These are phyloP conservation scores for Maudiozyma serrabonitensis DNA, from an alignment of 805 yeast genomes.

Conservation along the genomic window DNA sequence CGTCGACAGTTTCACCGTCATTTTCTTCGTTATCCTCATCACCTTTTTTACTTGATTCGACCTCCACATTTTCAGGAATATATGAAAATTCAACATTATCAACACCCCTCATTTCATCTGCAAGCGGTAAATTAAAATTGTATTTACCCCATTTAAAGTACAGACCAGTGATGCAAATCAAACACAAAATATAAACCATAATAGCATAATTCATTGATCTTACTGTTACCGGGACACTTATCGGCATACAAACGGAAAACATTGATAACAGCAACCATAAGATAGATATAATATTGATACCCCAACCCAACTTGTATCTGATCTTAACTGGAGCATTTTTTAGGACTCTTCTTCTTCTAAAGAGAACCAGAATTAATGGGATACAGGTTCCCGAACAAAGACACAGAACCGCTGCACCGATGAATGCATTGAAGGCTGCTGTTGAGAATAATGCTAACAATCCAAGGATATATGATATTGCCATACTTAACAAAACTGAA, in stretches of 20 bases:
- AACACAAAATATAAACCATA: slow-evolving; percentile 44
- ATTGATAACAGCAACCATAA: slow-evolving; percentile 51
- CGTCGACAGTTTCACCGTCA: neutral
- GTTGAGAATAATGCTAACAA: slow-evolving; percentile 57
- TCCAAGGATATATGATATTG: slow-evolving; percentile 50
- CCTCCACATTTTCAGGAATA: neutral
- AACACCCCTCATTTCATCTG: slow-evolving; percentile 15
- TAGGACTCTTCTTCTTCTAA: slow-evolving; percentile 50
- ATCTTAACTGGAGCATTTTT: slow-evolving; percentile 62
- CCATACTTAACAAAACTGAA: slow-evolving; percentile 57
- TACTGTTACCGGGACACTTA: slow-evolving; percentile 44
- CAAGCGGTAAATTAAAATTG: slow-evolving; percentile 54
- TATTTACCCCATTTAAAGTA: slow-evolving; percentile 53
- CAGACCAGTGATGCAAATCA: slow-evolving; percentile 39
- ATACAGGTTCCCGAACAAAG: slow-evolving; percentile 68
- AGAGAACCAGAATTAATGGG: slow-evolving; percentile 55
- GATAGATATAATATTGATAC: slow-evolving; percentile 48
- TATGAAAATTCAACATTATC: neutral
- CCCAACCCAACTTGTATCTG: slow-evolving; percentile 50
- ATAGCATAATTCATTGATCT: slow-evolving; percentile 43
- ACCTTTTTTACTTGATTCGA: neutral
- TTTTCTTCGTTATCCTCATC: neutral
- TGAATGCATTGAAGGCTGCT: slow-evolving; percentile 73
- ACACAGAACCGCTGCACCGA: slow-evolving; percentile 73
- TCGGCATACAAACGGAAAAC: slow-evolving; percentile 60